Base-by-base conservation (phyloP, 1,139 yeast genomes). In the Scheffersomyces insectosa region DNA sequence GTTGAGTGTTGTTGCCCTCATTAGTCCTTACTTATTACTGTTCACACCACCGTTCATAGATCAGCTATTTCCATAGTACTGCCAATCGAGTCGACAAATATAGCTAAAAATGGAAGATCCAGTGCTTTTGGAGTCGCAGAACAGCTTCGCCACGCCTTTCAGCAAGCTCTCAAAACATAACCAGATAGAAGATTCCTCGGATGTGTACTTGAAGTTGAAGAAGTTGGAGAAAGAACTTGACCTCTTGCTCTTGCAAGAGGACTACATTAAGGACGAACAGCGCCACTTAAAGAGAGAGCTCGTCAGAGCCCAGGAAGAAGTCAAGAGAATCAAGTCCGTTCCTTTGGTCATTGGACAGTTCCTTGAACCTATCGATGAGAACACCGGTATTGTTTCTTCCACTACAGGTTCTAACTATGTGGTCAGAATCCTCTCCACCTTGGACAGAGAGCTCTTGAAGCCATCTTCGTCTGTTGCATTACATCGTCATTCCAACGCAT, bases 331-430 rank as follows among this genome's bases (percentile, higher is more conserved):
- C 63, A 96, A 93, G 62, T 88, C 97, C 3, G 99, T 95, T 40
- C 99, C 99, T 13, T 76, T 95, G 51, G 99, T 95, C 28, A 95
- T 95, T 68, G 99, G 99, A 16, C 99, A 95, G 69, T 95, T 95
- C 58, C 75, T 95, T 56, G 99, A 95, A 65, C 97, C 99, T 45
- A 91, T 95, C 55, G 99, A 95, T 67, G 95, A 91, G 64, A 85
- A 87, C 56, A 88, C 97, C 7, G 99, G 97, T 51, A 95, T 95
- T 58, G 98, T 95, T 11, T 88, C 97, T 13, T 88, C 97, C 14
- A 93, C 99, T 33, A 95, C 99, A 1, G 99, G 99, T 14, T 90
- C 97, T 51, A 95, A 90, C 65, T 95, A 93, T 59, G 98, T 93
- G 39, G 99, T 95, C 36, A 80, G 96, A 59, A 93, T 95, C 49